phyloP scores from a whole-genome alignment of 192 early-diverging fungal species.

The Umbelopsis ramanniana region DNA sequence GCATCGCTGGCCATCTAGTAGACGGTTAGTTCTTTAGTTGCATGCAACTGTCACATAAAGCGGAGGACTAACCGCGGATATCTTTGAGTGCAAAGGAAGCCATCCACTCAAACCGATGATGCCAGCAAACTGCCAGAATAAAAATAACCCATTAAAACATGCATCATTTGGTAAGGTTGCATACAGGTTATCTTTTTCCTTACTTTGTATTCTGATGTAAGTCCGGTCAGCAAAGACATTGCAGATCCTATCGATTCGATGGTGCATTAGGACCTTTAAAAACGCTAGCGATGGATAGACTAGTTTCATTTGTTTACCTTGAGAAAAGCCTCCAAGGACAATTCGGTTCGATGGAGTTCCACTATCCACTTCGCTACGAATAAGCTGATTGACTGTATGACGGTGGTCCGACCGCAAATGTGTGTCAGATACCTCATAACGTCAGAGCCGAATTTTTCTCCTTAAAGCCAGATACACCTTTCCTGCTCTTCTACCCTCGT shows the following conservation, averaged over 20 bases:
- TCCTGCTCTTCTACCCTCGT: too few species aligned
- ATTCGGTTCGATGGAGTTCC: slow-evolving; percentile 85
- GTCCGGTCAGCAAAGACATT: slow-evolving; percentile 68
- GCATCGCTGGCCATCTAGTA: slow-evolving; percentile 56
- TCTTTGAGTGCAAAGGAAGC: slow-evolving; percentile 62
- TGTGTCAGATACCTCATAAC: neutral
- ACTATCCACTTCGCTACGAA: slow-evolving; percentile 75
- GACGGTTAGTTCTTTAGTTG: slow-evolving; percentile 9
- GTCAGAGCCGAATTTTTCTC: neutral
- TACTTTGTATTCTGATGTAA: slow-evolving; percentile 68
- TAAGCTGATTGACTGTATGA: slow-evolving; percentile 53
- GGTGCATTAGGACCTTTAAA: slow-evolving; percentile 21
- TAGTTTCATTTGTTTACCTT: slow-evolving; percentile 49
- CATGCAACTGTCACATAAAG: neutral
- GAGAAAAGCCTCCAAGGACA: slow-evolving; percentile 93
- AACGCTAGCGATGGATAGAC: neutral
- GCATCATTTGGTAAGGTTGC: neutral
- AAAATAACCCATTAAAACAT: neutral
- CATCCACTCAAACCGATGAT: slow-evolving; percentile 82
- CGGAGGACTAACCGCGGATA: slow-evolving; percentile 42
- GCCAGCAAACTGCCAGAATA: slow-evolving; percentile 52
- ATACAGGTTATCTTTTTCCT: neutral
- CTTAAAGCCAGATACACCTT: neutral
- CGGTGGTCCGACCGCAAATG: neutral
- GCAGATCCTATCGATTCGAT: slow-evolving; percentile 52